These are phyloP conservation scores for Ophiostoma ips DNA, from an alignment of 2,329 filamentous ascomycete species.

Conservation along the genomic window DNA sequence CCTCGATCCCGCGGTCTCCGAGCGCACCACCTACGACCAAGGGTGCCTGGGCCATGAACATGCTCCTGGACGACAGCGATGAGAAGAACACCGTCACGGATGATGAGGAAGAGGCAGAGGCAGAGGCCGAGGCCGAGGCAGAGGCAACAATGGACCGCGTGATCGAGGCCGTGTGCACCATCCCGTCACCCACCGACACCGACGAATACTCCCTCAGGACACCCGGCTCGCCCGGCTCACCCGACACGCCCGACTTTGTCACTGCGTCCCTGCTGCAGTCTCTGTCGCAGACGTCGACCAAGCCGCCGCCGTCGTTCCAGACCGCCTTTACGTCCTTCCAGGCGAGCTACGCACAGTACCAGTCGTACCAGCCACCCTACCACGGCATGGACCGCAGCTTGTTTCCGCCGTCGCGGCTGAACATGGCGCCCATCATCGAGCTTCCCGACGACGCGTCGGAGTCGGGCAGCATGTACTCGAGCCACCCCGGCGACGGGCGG, in stretches of 20 bases:
- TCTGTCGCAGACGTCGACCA: slow-evolving; percentile 4
- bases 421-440: slow-evolving; percentile 11
- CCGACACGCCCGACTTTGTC: slow-evolving; percentile 2
- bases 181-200: no score
- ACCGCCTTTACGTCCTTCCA: neutral
- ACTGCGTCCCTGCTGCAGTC: slow-evolving; percentile 4
- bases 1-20: neutral
- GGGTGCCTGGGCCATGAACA: slow-evolving; percentile 11
- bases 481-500: neutral
- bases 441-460: slow-evolving; percentile 8
- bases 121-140: neutral
- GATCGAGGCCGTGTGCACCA: no score
- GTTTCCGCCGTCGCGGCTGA: neutral
- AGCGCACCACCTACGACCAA: neutral
- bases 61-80: slow-evolving; percentile 7
- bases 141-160: neutral
- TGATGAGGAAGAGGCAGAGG: neutral
- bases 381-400: no score
- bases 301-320: slow-evolving; percentile 1
- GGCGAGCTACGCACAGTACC: neutral
- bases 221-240: neutral
- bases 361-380: neutral
- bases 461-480: neutral
- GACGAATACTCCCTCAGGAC: neutral
- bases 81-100: no score